phyloP scores from a whole-genome alignment of 257 asterid genomes.

The Ilex aquifolium region DNA sequence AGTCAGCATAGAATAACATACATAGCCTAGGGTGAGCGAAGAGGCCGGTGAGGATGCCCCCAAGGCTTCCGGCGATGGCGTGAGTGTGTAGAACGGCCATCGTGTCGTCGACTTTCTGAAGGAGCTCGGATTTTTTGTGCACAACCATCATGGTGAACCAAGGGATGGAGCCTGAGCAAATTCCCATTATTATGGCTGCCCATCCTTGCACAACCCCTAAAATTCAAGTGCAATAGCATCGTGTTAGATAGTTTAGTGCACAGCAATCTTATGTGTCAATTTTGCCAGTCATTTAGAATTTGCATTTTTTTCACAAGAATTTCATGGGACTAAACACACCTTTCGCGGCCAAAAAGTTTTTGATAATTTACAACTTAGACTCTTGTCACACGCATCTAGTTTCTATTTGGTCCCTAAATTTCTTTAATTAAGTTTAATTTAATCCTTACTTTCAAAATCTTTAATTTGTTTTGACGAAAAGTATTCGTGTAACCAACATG shows the following conservation, averaged over 20 bases:
- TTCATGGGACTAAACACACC: too few species aligned
- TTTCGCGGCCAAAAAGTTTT: too few species aligned
- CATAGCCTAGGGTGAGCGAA: conserved; percentile 56
- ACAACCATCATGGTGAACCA: conserved; percentile 86
- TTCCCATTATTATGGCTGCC: conserved; percentile 73
- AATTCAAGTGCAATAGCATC: neutral
- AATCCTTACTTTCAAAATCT: too few species aligned
- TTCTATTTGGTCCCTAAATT: neutral
- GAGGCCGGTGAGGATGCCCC: conserved; percentile 60
- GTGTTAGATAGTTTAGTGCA: neutral
- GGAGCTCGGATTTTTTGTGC: conserved; percentile 62
- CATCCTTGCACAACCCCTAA: conserved; percentile 69
- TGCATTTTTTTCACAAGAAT: too few species aligned
- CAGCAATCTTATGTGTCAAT: neutral
- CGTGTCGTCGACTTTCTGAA: conserved; percentile 68
- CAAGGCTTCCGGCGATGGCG: conserved; percentile 63
- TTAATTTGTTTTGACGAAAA: too few species aligned
- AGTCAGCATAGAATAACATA: conserved; percentile 33
- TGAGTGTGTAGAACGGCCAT: conserved; percentile 84
- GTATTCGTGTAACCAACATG: too few species aligned
- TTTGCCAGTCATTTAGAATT: neutral
- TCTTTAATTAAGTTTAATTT: too few species aligned
- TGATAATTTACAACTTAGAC: too few species aligned
- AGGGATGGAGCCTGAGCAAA: conserved; percentile 70
- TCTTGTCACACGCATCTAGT: neutral